Base-by-base conservation (phyloP, 1,284 basidiomycete species). In the Taiwanofungus camphoratus region DNA sequence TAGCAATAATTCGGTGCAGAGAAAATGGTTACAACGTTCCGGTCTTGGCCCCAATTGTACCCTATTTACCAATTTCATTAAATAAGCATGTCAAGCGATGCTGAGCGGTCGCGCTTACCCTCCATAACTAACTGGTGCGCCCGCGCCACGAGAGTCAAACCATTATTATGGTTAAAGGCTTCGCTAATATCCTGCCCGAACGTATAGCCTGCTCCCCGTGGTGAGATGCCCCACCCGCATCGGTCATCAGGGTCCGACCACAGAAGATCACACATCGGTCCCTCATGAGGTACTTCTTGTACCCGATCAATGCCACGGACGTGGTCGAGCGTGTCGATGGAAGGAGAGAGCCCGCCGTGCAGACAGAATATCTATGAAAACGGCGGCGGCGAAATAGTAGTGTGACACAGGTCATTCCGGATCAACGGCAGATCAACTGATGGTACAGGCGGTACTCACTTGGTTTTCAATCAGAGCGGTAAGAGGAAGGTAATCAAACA, bases 191-290 rank as follows among this genome's bases (percentile, higher is more conserved):
- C 96, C 66, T 99, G 95, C 19, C 96, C 96, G 62, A 99, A 99
- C 7, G 95, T 99, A 69, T 98, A 99, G 6, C 96, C 96, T 27
- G 96, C 96, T 53, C 96, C 96, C 65, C 96, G 87, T 32, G 96
- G 96, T 57, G 92, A 96, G 61, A 99, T 98, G 27, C 96, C 96
- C 96, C 96, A 99, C 38, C 96, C 96, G 65, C 93, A 97, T 44
- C 96, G 87, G 70, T 99, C 95, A 64, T 99, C 95, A 30, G 95
- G 95, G 70, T 99, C 95, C 43, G 94, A 98, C 95, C 95, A 99
- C 43, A 99, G 78, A 43, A 99, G 74, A 68, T 99, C 95, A 62
- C 95, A 99, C 95, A 99, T 98, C 12, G 95, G 95, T 4, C 95
- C 95, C 69, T 99, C 95, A 66, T 99, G 95, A 5, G 95, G 95